Evolutionary conservation across 1,139 yeast species (phyloP).

Genomic region (Geotrichum restrictum): DNA sequence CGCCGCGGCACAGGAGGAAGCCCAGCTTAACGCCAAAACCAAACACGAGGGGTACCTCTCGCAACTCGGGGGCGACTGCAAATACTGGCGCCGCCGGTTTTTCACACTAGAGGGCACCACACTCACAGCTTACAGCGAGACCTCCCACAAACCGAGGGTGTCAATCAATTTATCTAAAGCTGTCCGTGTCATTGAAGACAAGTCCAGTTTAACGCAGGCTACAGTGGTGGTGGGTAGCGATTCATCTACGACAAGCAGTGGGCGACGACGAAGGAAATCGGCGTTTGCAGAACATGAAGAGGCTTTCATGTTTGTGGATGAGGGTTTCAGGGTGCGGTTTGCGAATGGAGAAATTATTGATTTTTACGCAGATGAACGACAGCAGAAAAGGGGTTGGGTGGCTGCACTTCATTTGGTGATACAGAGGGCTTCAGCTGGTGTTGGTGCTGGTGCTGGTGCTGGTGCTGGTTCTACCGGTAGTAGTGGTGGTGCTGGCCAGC

Average conservation of each 20-base stretch:
- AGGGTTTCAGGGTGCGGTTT: conserved; percentile 54
- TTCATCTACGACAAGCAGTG: conserved; percentile 25
- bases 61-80: conserved; percentile 77
- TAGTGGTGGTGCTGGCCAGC: too few relatives aligned
- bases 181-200: conserved; percentile 40
- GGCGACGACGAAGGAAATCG: conserved; percentile 30
- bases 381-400: conserved; percentile 53
- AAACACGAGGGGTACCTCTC: conserved; percentile 58
- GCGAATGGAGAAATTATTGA: conserved; percentile 66
- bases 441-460: conserved; percentile 6
- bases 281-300: conserved; percentile 35
- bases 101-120: conserved; percentile 55
- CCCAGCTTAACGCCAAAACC: background rate
- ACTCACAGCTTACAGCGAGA: conserved; percentile 62
- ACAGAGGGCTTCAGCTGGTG: too few relatives aligned
- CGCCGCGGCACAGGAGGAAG: conserved; percentile 8
- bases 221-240: conserved; percentile 30
- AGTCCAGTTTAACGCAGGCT: conserved; percentile 29
- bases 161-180: conserved; percentile 66
- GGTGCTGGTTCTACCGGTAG: background rate
- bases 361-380: conserved; percentile 58
- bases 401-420: conserved; percentile 3
- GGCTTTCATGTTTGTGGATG: conserved; percentile 30
- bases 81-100: conserved; percentile 57
- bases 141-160: conserved; percentile 60